Percentiles rank a stretch among this genome's conserved stretches.
phyloP scores from a whole-genome alignment of 129 eudicot genomes.

The Apium graveolens region DNA sequence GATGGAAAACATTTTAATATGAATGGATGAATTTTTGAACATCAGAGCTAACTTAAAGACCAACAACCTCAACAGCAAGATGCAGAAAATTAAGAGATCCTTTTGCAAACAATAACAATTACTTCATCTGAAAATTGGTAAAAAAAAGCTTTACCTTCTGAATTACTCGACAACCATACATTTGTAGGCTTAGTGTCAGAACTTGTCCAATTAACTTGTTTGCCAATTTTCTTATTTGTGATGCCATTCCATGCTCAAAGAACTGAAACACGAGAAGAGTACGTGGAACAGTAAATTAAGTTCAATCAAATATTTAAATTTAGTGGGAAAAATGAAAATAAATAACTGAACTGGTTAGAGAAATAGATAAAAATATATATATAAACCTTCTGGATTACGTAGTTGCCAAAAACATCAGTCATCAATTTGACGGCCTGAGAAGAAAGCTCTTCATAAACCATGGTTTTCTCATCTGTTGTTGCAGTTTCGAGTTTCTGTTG shows the following conservation, averaged over 20 bases:
- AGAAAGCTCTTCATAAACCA: not conserved
- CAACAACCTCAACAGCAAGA: not conserved
- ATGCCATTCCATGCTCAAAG: slow-evolving; percentile 42
- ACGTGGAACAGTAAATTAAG: not conserved
- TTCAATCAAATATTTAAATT: not conserved
- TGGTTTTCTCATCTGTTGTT: not conserved
- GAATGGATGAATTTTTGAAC: not conserved
- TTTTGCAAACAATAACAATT: not conserved
- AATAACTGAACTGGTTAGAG: not conserved
- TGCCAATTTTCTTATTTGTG: slow-evolving; percentile 40
- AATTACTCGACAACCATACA: slow-evolving; percentile 67
- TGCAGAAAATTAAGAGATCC: not conserved
- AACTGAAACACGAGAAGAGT: slow-evolving; percentile 21
- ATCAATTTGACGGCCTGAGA: not conserved
- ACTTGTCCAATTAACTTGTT: slow-evolving; percentile 36
- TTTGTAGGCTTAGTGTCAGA: slow-evolving; percentile 35
- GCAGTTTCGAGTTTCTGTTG: slow-evolving; percentile 11
- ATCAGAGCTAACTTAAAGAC: not conserved
- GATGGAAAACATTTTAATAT: not conserved
- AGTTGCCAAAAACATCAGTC: slow-evolving; percentile 11
- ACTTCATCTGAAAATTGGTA: not conserved
- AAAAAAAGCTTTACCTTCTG: slow-evolving; percentile 43
- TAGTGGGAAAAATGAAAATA: not conserved
- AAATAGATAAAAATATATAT: slow-evolving; percentile 7
- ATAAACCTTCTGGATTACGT: slow-evolving; percentile 30